Percentiles rank a stretch among this genome's conserved stretches.
phyloP scores from a whole-genome alignment of 257 asterid genomes.

The Avicennia marina region DNA sequence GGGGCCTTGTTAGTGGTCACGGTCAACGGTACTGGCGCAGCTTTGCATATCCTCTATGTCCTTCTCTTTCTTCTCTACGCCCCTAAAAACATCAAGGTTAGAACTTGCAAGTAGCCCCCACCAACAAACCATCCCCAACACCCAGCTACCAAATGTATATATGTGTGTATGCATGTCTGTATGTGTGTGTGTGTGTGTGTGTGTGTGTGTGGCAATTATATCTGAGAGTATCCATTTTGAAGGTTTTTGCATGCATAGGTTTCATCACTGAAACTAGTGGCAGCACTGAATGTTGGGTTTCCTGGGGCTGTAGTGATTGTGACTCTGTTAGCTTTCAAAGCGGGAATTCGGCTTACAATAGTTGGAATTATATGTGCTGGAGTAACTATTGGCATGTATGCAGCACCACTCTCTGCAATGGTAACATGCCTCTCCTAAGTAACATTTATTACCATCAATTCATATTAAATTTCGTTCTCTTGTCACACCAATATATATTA shows the following conservation, averaged over 20 bases:
- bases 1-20: slow-evolving; percentile 55
- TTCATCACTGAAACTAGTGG: slow-evolving; percentile 40
- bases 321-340: slow-evolving; percentile 37
- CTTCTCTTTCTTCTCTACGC: slow-evolving; percentile 51
- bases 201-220: too few species aligned
- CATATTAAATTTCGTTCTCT: not conserved
- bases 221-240: too few species aligned
- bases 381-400: slow-evolving; percentile 73
- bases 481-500: too few species aligned
- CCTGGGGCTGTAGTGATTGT: slow-evolving; percentile 41
- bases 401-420: slow-evolving; percentile 66
- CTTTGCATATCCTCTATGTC: slow-evolving; percentile 49
- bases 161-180: too few species aligned
- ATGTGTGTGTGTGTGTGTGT: too few species aligned
- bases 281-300: slow-evolving; percentile 34
- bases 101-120: too few species aligned
- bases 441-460: too few species aligned
- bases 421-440: too few species aligned
- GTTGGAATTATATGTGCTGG: slow-evolving; percentile 60
- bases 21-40: slow-evolving; percentile 59
- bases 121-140: not conserved
- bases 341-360: slow-evolving; percentile 30
- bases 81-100: slow-evolving; percentile 44
- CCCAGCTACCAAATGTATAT: not conserved
- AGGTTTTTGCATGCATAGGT: slow-evolving; percentile 26